These are phyloP conservation scores for Mycena galericulata DNA, from an alignment of 768 basidiomycete species.

Conservation along the genomic window DNA sequence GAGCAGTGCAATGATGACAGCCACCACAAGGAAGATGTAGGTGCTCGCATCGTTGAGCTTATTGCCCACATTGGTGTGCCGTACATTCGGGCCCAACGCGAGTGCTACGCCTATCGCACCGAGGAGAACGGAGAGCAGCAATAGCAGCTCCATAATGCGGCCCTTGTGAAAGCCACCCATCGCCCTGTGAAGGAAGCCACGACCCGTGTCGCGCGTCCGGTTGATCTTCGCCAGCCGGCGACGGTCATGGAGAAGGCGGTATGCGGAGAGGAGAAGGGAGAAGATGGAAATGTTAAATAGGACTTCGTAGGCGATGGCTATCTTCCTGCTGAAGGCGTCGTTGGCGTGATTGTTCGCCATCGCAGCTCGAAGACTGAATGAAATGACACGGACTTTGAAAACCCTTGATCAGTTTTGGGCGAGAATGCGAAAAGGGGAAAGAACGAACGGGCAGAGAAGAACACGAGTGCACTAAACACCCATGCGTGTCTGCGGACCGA, in stretches of 20 bases:
- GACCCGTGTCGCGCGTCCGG: too few relatives aligned
- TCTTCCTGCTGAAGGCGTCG: conserved; percentile 23
- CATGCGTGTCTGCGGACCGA: conserved; percentile 18
- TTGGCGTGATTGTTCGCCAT: conserved; percentile 31
- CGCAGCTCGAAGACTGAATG: conserved; percentile 29
- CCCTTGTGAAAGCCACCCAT: conserved; percentile 27
- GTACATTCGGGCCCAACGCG: conserved; percentile 12
- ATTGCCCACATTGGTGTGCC: conserved; percentile 16
- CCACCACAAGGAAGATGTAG: conserved; percentile 27
- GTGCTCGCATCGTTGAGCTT: conserved; percentile 22
- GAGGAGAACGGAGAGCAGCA: conserved; percentile 21
- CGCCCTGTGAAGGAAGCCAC: background rate
- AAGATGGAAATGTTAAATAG: conserved; percentile 31
- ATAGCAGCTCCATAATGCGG: conserved; percentile 27
- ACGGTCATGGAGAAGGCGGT: conserved; percentile 31
- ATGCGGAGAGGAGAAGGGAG: conserved; percentile 32
- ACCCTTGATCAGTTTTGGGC: background rate
- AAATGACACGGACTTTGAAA: conserved; percentile 26
- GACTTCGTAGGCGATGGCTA: conserved; percentile 29
- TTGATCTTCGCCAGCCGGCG: conserved; percentile 26
- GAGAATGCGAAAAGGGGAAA: background rate
- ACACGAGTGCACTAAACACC: conserved; percentile 9
- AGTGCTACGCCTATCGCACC: conserved; percentile 12
- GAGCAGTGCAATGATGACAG: conserved; percentile 8
- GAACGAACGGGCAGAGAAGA: conserved; percentile 24